phyloP scores from a whole-genome alignment of 495 filamentous ascomycete species.

The Terfezia boudieri region DNA sequence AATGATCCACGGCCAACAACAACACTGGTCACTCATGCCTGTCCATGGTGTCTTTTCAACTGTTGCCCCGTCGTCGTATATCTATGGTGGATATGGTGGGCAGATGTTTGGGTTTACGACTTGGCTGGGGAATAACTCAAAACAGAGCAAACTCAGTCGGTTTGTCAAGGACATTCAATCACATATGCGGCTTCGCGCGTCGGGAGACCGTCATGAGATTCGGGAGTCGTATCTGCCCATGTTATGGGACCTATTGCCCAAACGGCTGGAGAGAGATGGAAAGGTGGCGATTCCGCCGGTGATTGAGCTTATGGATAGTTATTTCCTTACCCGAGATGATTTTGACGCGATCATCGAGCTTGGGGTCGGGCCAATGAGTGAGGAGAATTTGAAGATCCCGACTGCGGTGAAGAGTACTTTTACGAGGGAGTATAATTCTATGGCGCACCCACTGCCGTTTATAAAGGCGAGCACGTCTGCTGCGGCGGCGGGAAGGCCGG shows the following conservation, averaged over 20 bases:
- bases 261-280: constrained; percentile 44
- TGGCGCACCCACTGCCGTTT: constrained; percentile 78
- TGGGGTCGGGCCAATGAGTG: constrained; percentile 61
- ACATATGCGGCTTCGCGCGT: constrained; percentile 80
- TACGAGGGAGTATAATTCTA: constrained; percentile 69
- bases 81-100: constrained; percentile 34
- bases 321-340: constrained; percentile 89
- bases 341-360: constrained; percentile 83
- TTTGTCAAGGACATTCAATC: constrained; percentile 87
- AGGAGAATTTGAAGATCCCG: constrained; percentile 52
- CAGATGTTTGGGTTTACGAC: constrained; percentile 37
- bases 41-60: constrained; percentile 93
- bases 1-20: constrained; percentile 89
- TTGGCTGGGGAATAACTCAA: constrained; percentile 93
- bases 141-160: constrained; percentile 64
- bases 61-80: constrained; percentile 71
- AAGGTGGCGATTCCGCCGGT: constrained; percentile 50
- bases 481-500: neutral
- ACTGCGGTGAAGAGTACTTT: constrained; percentile 71
- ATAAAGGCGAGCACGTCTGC: constrained; percentile 50
- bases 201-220: constrained; percentile 84
- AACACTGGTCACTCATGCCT: constrained; percentile 96
- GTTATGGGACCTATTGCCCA: constrained; percentile 64
- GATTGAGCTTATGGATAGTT: constrained; percentile 88
- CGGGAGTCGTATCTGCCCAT: constrained; percentile 82